Conservation (phyloP, 495 filamentous ascomycete genomes). For the Tuber borchii region DNA sequence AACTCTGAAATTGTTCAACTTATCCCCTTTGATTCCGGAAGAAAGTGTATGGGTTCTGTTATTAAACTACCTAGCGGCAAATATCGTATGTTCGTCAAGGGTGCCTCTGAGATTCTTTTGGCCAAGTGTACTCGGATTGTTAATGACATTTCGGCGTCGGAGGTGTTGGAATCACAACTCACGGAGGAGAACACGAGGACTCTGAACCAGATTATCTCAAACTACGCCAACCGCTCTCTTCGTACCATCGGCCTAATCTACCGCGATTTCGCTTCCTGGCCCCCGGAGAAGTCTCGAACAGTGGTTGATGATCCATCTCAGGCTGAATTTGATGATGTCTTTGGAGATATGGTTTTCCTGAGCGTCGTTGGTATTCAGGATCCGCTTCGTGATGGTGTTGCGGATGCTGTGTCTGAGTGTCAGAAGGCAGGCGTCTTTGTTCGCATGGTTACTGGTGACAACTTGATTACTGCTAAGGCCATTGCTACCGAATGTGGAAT, state of each 20-base stretch:
- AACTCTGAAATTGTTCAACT: slow-evolving; percentile 61
- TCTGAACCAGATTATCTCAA: slow-evolving; percentile 53
- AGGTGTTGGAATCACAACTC: slow-evolving; percentile 45
- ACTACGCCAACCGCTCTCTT: slow-evolving; percentile 64
- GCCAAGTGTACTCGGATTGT: slow-evolving; percentile 55
- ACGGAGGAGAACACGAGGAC: slow-evolving; percentile 49
- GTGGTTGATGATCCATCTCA: slow-evolving; percentile 55
- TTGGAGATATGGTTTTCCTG: slow-evolving; percentile 61
- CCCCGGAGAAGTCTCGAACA: slow-evolving; percentile 53
- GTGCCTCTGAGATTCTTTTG: slow-evolving; percentile 79
- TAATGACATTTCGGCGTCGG: slow-evolving; percentile 49
- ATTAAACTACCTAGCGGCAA: slow-evolving; percentile 58
- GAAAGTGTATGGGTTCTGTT: slow-evolving; percentile 88
- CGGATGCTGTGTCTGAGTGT: slow-evolving; percentile 67
- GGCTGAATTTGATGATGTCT: slow-evolving; percentile 60
- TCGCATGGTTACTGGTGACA: slow-evolving; percentile 89
- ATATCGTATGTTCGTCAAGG: slow-evolving; percentile 73
- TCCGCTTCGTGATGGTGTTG: slow-evolving; percentile 66
- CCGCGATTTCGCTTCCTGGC: slow-evolving; percentile 70
- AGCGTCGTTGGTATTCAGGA: slow-evolving; percentile 73
- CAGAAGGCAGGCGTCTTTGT: slow-evolving; percentile 75
- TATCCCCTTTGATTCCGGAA: slow-evolving; percentile 76
- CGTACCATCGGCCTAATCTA: slow-evolving; percentile 70
- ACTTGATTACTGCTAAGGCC: slow-evolving; percentile 74
- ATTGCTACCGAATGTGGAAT: slow-evolving; percentile 83